Conservation (phyloP, 2,329 filamentous ascomycete genomes). For the Pestalotiopsis sp. region DNA sequence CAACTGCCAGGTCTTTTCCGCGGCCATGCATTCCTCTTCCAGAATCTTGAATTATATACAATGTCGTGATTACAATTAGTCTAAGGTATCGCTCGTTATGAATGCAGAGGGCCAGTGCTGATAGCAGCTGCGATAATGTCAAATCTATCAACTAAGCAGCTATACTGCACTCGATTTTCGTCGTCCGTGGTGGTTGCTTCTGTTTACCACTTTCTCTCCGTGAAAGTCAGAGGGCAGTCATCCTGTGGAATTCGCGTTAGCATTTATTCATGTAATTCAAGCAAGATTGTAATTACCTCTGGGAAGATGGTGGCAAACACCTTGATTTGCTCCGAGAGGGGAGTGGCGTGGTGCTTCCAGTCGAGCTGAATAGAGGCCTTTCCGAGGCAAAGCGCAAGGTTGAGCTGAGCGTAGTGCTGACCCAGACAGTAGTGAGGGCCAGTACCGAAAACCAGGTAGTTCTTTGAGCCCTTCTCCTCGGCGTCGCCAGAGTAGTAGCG, state of each 20-base stretch:
- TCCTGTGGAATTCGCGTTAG: conserved; percentile 57
- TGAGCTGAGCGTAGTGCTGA: conserved; percentile 87
- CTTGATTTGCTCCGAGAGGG: conserved; percentile 89
- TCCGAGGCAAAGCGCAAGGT: conserved; percentile 86
- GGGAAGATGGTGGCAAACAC: conserved; percentile 99
- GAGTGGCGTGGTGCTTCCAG: conserved; percentile 88
- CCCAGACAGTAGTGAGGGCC: conserved; percentile 97
- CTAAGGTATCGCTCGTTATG: conserved; percentile 20
- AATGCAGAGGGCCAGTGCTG: conserved; percentile 2
- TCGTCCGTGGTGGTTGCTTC: conserved; percentile 4
- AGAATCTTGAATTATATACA: conserved; percentile 20
- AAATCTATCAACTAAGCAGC: neutral
- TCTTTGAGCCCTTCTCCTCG: conserved; percentile 84
- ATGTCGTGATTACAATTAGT: conserved; percentile 26
- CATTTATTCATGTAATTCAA: conserved; percentile 14
- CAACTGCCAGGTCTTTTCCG: neutral
- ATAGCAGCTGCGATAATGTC: neutral
- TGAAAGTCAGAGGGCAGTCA: conserved; percentile 80
- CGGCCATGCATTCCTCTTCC: neutral
- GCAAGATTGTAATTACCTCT: conserved; percentile 62
- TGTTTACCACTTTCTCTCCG: conserved; percentile 50
- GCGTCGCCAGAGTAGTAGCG: conserved; percentile 90
- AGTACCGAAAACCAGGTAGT: conserved; percentile 94
- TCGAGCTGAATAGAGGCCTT: conserved; percentile 86
- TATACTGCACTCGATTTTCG: neutral